Evolutionary conservation across 192 early-diverging fungal genomes (phyloP).

Genomic region (Backusella parvicylindrica): DNA sequence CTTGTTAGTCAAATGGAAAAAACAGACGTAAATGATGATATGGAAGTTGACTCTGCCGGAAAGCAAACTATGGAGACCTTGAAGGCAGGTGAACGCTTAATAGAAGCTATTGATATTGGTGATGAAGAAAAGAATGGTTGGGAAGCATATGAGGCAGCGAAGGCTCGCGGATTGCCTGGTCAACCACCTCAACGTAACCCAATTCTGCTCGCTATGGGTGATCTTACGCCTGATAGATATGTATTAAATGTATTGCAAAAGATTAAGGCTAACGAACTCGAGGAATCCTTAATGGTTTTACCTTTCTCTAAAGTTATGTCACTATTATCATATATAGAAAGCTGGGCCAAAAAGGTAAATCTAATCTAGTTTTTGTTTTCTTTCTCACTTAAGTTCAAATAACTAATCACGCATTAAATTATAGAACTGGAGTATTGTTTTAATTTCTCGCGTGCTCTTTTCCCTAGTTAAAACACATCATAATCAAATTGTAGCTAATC

Average conservation of each 20-base stretch:
- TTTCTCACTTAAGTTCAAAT: background rate
- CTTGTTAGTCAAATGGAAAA: constrained; percentile 65
- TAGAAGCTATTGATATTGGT: constrained; percentile 89
- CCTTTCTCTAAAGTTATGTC: constrained; percentile 79
- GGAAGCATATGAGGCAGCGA: constrained; percentile 58
- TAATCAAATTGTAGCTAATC: constrained; percentile 82
- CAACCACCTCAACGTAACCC: constrained; percentile 56
- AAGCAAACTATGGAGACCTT: constrained; percentile 93
- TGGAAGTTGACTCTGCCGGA: constrained; percentile 65
- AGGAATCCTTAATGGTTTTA: constrained; percentile 86
- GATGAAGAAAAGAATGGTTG: constrained; percentile 75
- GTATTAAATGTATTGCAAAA: constrained; percentile 75
- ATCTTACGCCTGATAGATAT: constrained; percentile 70
- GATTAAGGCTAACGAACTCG: constrained; percentile 81
- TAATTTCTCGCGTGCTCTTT: constrained; percentile 82
- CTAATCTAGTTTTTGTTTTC: background rate
- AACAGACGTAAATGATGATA: constrained; percentile 39
- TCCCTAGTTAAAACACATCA: constrained; percentile 86
- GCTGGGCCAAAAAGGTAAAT: constrained; percentile 76
- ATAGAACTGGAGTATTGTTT: constrained; percentile 70
- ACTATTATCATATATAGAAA: constrained; percentile 72
- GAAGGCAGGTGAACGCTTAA: constrained; percentile 91
- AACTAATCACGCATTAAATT: background rate
- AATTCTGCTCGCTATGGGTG: constrained; percentile 59
- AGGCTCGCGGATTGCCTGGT: constrained; percentile 33